Evolutionary conservation across 345 rosid species (phyloP), one percentile per base, ranked within the genome.

Genomic region (Litchi chinensis): DNA sequence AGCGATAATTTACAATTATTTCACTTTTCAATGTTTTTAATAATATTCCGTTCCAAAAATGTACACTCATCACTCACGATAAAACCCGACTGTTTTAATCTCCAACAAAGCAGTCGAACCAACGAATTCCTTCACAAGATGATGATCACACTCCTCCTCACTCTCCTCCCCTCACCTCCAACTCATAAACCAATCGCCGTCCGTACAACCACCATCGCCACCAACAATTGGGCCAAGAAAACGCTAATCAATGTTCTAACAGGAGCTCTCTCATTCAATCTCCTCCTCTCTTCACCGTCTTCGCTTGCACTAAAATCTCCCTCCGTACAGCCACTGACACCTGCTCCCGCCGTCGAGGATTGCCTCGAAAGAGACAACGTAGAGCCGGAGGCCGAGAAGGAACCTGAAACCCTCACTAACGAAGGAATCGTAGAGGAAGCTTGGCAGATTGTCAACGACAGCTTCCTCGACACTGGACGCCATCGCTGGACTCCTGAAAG

Each of bases 401-500:
- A 62, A 74, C 77, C 87, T 79, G 83, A 78, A 39, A 79, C 77
- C 40, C 88, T 87, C 50, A 89, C 88, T 12, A 88, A 95, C 37
- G 90, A 91, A 78, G 89, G 80, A 69, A 86, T 93, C 71, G 96
- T 93, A 46, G 91, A 91, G 86, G 98, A 95, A 85, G 99, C 98
- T 78, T 95, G 99, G 99, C 88, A 91, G 87, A 89, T 95, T 32
- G 92, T 93, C 37, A 91, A 92, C 70, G 97, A 88, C 6, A 87
- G 92, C 77, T 95, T 90, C 73, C 89, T 92, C 6, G 87, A 88
- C 2, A 22, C 87, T 56, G 90, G 86, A 1, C 85, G 89, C 76
- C 86, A 72, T 62, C 84, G 84, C 7, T 95, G 98, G 99, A 85
- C 90, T 64, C 87, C 93, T 52, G 82, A 93, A 60, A 74, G 85